phyloP scores from a whole-genome alignment of 768 basidiomycete genomes.

The Tylopilus cervinicoccineus region DNA sequence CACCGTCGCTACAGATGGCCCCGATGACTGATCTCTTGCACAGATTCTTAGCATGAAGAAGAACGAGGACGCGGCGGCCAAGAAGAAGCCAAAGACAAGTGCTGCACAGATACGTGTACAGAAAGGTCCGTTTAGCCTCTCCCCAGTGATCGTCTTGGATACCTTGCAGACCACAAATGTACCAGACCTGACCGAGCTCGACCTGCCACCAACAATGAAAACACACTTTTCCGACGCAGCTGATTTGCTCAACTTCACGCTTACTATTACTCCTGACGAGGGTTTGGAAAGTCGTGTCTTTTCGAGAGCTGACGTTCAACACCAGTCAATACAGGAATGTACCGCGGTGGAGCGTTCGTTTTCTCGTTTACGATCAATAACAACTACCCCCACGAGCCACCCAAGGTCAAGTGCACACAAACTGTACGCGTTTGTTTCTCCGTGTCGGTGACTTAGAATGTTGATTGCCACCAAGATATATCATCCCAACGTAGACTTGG shows the following conservation, averaged over 20 bases:
- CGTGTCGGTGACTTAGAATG: background rate
- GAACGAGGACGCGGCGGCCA: conserved; percentile 94
- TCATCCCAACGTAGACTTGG: conserved; percentile 96
- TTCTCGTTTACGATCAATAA: conserved; percentile 97
- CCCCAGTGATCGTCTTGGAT: background rate
- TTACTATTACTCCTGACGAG: conserved; percentile 96
- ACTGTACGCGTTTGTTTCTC: conserved; percentile 52
- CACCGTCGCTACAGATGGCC: background rate
- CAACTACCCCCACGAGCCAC: conserved; percentile 99
- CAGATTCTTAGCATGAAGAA: conserved; percentile 99
- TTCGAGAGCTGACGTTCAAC: conserved; percentile 2
- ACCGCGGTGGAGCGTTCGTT: conserved; percentile 89
- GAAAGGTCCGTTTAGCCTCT: conserved; percentile 62
- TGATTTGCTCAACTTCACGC: conserved; percentile 94
- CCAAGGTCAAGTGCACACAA: conserved; percentile 96
- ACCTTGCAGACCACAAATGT: conserved; percentile 4
- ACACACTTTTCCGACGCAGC: conserved; percentile 88
- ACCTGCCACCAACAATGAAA: conserved; percentile 94
- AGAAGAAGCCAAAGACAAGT: conserved; percentile 98
- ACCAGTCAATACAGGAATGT: conserved; percentile 69
- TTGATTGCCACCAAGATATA: conserved; percentile 67
- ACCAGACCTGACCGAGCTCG: conserved; percentile 92
- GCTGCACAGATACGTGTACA: conserved; percentile 99
- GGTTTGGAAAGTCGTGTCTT: conserved; percentile 44
- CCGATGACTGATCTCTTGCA: conserved; percentile 5